Base-by-base conservation (phyloP, 495 filamentous ascomycete genomes). In the Diplogelasinospora grovesii region DNA sequence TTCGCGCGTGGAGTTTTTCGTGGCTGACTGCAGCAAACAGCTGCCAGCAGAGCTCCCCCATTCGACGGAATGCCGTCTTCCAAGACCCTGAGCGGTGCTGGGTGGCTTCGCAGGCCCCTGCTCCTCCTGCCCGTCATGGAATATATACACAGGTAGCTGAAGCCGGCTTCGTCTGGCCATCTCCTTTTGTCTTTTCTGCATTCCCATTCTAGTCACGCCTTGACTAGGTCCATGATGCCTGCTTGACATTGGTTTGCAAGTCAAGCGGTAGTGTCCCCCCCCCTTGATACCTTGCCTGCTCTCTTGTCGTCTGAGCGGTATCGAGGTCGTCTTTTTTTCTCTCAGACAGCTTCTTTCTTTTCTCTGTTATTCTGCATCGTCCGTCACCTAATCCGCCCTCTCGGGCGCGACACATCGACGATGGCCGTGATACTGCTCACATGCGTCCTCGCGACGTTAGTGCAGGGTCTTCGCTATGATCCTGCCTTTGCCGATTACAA, bases 401-500 rank as follows among this genome's bases (percentile, higher is more conserved):
- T 27, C 32, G 51, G 39, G 43, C 36, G 51, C 25, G 32, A 50
- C 29, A 19, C 23, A 28, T 38, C 18, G 11, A 32, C 27, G 32
- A 54, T 54, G 51, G 36, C 40, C 10, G 43, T 30, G 20, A 11
- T 32, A 3, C 22, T 50, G 19, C 42, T 53, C 14, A 21, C 31
- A 30, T 23, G 26, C 20, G 30, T 30, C 15, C 20, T 43, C 13
- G 26, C 40, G 22, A 36, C 44, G 22, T 42, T 45, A 15, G 44
- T 41, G 11, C 35, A 48, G 33, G 65, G 66, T 19, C 73, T 79
- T 53, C 73, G 69, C 8, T 82, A 76, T 45, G 70, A 78, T 36
- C 63, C 73, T 15, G 54, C 60, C 5, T 61, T 78, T 25, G 56
- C 64, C 31, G 57, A 63, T 28, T 80, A 73, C 53, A 83, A 82